These are phyloP conservation scores for Entomophthora muscae DNA, from an alignment of 371 early-diverging fungal species.

Conservation along the genomic window DNA sequence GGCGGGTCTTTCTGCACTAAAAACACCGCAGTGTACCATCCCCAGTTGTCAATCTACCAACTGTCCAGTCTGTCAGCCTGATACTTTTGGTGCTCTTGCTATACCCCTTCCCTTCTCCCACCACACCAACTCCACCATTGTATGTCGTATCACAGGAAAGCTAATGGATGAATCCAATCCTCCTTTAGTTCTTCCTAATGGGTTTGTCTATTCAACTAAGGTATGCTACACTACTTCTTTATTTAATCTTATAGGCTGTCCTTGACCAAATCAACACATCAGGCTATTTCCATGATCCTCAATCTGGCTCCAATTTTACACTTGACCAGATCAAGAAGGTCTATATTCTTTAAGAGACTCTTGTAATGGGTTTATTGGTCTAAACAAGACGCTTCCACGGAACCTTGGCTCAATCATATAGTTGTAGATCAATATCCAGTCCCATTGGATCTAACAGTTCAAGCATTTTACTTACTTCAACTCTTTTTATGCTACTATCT, in stretches of 20 bases:
- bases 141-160: slow-evolving; percentile 73
- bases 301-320: not conserved
- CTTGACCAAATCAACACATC: not conserved
- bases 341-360: not conserved
- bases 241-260: not conserved
- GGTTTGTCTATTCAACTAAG: slow-evolving; percentile 72
- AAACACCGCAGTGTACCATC: slow-evolving; percentile 40
- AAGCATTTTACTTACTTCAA: no score
- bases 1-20: slow-evolving; percentile 82
- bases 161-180: slow-evolving; percentile 90
- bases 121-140: slow-evolving; percentile 80
- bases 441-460: no score
- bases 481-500: no score
- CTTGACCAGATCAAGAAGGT: not conserved
- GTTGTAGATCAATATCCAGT: no score
- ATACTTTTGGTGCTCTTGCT: slow-evolving; percentile 70
- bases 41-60: slow-evolving; percentile 16
- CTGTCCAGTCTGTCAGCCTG: slow-evolving; percentile 81
- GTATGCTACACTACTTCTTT: slow-evolving; percentile 16
- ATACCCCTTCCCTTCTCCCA: slow-evolving; percentile 71
- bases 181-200: slow-evolving; percentile 89
- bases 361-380: no score
- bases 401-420: no score
- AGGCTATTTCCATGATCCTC: not conserved
- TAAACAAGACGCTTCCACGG: no score